A percentile compares a stretch with the other conserved stretches of the same genome.
phyloP scores from a whole-genome alignment of 768 basidiomycete species.

The Rhodotorula babjevae region DNA sequence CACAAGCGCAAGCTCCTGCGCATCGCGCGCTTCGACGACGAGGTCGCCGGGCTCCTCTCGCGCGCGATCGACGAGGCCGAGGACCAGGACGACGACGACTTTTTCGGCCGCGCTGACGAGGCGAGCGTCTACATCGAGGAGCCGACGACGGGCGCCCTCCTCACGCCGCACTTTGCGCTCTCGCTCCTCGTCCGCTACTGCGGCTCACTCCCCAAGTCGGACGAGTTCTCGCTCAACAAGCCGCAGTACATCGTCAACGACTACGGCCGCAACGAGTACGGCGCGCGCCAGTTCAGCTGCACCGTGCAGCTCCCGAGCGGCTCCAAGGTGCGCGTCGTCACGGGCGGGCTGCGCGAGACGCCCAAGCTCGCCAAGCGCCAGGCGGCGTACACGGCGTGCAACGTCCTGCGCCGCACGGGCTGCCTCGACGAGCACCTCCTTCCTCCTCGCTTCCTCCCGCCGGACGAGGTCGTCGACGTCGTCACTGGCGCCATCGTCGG shows the following conservation, averaged over 20 bases:
- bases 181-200: slow-evolving; percentile 4
- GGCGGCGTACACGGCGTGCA: slow-evolving; percentile 7
- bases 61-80: slow-evolving; percentile 31
- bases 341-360: background rate
- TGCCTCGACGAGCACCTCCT: slow-evolving; percentile 19
- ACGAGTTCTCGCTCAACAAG: background rate
- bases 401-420: slow-evolving; percentile 2
- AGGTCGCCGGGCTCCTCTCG: slow-evolving; percentile 22
- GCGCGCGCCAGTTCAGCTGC: background rate
- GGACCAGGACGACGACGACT: slow-evolving; percentile 6
- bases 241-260: background rate
- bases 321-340: slow-evolving; percentile 1
- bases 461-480: background rate
- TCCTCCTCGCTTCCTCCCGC: background rate
- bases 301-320: background rate
- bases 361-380: slow-evolving; percentile 5
- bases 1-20: slow-evolving; percentile 8
- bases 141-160: background rate
- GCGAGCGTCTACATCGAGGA: background rate
- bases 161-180: slow-evolving; percentile 21
- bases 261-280: background rate
- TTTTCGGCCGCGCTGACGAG: slow-evolving; percentile 10
- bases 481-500: slow-evolving; percentile 3
- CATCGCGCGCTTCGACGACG: slow-evolving; percentile 1
- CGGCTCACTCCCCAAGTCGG: slow-evolving; percentile 12